A percentile compares a stretch with the other conserved stretches of the same genome.
phyloP scores from a whole-genome alignment of 805 yeast genomes.

The Saccharomyces cerevisiae region DNA sequence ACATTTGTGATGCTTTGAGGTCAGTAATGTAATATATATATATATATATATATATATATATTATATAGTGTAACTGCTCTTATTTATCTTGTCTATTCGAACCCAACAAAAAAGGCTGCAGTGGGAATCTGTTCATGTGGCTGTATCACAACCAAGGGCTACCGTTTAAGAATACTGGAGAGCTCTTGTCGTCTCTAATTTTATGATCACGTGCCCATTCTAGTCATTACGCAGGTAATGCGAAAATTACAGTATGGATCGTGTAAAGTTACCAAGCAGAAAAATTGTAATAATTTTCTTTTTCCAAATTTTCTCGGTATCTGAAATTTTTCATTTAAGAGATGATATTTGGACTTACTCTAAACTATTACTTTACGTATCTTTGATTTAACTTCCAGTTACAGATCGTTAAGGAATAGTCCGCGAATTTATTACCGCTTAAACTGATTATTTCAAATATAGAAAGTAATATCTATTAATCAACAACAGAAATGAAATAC shows the following conservation, averaged over 20 bases:
- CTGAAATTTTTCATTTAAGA: background rate
- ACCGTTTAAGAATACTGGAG: background rate
- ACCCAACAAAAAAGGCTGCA: too few relatives aligned
- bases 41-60: too few relatives aligned
- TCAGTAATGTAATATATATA: too few relatives aligned
- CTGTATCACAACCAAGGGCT: background rate
- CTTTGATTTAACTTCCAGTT: background rate
- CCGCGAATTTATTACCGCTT: slow-evolving; percentile 31
- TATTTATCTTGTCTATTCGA: too few relatives aligned
- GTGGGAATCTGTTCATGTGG: too few relatives aligned
- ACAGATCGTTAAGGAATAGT: slow-evolving; percentile 29
- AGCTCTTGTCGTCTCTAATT: background rate
- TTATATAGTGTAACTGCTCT: too few relatives aligned
- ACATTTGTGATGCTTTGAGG: too few relatives aligned
- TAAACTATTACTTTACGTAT: background rate
- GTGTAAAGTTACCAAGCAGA: background rate
- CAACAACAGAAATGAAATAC: slow-evolving; percentile 55
- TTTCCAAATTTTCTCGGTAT: background rate
- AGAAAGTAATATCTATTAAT: slow-evolving; percentile 1
- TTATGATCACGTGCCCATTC: background rate
- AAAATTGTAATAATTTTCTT: background rate
- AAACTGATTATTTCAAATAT: slow-evolving; percentile 31
- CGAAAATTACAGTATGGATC: background rate
- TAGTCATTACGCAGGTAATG: background rate
- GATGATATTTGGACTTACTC: background rate